A percentile compares a stretch with the other conserved stretches of the same genome.
Conservation (phyloP, 805 yeast species). For the Yamadazyma paraphyllophila region DNA sequence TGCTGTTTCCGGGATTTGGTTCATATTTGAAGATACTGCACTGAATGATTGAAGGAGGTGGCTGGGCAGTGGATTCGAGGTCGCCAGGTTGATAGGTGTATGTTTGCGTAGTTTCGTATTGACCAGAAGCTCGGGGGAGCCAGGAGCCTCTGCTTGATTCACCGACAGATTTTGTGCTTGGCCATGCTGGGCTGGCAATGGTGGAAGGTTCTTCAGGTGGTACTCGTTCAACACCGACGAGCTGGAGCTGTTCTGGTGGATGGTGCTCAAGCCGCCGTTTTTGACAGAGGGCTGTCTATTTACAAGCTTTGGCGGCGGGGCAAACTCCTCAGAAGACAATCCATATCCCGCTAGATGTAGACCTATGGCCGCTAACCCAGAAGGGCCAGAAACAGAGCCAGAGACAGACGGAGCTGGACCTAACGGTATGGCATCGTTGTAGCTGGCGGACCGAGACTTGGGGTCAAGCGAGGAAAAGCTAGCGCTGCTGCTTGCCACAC, state of each 20-base stretch:
- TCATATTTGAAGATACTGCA: conserved; percentile 29
- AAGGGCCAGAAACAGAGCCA: background rate
- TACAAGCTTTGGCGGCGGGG: conserved; percentile 20
- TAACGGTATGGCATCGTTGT: background rate
- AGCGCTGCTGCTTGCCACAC: conserved; percentile 10
- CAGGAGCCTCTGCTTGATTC: too few species aligned
- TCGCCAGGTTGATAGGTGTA: conserved; percentile 4
- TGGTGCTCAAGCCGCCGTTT: background rate
- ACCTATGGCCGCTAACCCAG: conserved; percentile 23
- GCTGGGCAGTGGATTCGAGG: conserved; percentile 6
- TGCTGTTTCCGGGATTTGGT: conserved; percentile 33
- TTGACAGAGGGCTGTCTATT: background rate
- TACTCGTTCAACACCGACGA: background rate
- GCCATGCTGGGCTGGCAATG: background rate
- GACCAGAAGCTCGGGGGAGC: background rate
- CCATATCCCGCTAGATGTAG: conserved; percentile 29
- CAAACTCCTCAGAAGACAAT: conserved; percentile 24
- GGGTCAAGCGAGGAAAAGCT: conserved; percentile 15
- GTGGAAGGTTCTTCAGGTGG: conserved; percentile 1
- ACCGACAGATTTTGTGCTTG: too few species aligned
- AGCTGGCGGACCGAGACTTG: conserved; percentile 10
- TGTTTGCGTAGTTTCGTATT: conserved; percentile 2
- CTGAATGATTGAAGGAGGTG: conserved; percentile 34
- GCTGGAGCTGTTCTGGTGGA: conserved; percentile 6
- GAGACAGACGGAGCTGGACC: background rate